A percentile compares a stretch with the other conserved stretches of the same genome.
These are phyloP conservation scores for Aspergillus wentii DNA, from an alignment of 495 filamentous ascomycete species.

Conservation along the genomic window DNA sequence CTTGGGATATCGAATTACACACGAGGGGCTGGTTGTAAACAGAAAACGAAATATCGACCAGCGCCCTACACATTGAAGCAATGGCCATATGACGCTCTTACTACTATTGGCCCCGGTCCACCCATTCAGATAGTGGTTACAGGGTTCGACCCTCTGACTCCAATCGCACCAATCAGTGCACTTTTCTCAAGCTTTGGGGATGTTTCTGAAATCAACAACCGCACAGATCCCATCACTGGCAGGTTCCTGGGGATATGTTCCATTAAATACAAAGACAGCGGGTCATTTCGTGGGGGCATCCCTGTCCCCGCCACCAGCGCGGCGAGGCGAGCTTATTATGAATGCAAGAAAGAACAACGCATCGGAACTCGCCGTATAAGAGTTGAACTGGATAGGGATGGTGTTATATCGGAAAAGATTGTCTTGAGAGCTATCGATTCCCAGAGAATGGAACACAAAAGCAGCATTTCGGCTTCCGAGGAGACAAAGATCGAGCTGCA, in stretches of 20 bases:
- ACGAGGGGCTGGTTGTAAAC: conserved; percentile 54
- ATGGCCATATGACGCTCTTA: conserved; percentile 71
- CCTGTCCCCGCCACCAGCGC: conserved; percentile 64
- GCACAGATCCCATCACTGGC: conserved; percentile 87
- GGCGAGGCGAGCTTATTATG: conserved; percentile 63
- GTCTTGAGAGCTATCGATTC: conserved; percentile 66
- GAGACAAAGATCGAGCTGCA: conserved; percentile 24
- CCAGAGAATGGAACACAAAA: conserved; percentile 47
- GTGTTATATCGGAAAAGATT: conserved; percentile 68
- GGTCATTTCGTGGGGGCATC: conserved; percentile 43
- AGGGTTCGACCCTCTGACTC: conserved; percentile 86
- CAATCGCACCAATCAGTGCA: conserved; percentile 70
- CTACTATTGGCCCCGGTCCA: conserved; percentile 83
- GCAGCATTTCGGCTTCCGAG: conserved; percentile 8
- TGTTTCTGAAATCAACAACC: conserved; percentile 81
- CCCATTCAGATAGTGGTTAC: conserved; percentile 84
- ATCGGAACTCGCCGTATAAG: conserved; percentile 71
- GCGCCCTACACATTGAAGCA: conserved; percentile 74
- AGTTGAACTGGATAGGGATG: conserved; percentile 86
- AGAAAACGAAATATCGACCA: conserved; percentile 66
- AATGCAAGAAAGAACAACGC: conserved; percentile 59
- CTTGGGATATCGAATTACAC: conserved; percentile 59
- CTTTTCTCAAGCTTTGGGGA: conserved; percentile 86
- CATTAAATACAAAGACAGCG: conserved; percentile 78
- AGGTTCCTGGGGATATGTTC: conserved; percentile 89